Percentiles rank a stretch among this genome's conserved stretches.
Evolutionary conservation across 2,329 filamentous ascomycete genomes (phyloP).

Genomic region (Fusarium camptoceras): DNA sequence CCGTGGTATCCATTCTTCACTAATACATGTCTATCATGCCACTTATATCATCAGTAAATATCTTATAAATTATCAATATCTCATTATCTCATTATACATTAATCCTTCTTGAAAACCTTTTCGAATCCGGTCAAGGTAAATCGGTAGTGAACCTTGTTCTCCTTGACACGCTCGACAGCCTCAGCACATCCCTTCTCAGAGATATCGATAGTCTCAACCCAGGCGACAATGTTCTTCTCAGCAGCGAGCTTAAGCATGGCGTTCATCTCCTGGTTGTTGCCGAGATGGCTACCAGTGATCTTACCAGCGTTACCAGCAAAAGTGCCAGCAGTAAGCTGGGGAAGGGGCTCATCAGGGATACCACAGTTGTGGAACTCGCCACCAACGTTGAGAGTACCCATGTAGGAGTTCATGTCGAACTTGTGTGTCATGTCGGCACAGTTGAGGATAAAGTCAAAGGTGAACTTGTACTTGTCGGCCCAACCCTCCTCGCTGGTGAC

Average conservation of each 20-base stretch:
- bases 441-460: conserved; percentile 65
- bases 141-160: conserved; percentile 78
- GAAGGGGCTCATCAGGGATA: conserved; percentile 63
- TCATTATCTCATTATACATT: not conserved
- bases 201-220: conserved; percentile 73
- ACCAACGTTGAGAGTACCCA: conserved; percentile 63
- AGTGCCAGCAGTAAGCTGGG: conserved; percentile 54
- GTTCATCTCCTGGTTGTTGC: conserved; percentile 69
- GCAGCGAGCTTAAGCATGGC: conserved; percentile 68
- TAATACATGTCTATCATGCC: no score
- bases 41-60: rapidly evolving
- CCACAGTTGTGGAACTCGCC: conserved; percentile 70
- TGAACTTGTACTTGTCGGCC: conserved; percentile 64
- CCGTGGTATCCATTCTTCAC: not conserved
- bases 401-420: conserved; percentile 65
- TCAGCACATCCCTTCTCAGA: conserved; percentile 75
- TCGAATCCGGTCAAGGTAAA: conserved; percentile 77
- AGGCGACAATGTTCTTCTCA: conserved; percentile 65
- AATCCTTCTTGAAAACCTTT: conserved; percentile 65
- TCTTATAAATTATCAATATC: not conserved
- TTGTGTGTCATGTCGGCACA: conserved; percentile 62
- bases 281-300: conserved; percentile 68
- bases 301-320: conserved; percentile 65
- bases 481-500: conserved; percentile 64
- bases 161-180: conserved; percentile 75